phyloP scores from a whole-genome alignment of 768 basidiomycete species.

The Suillus clintonianus region DNA sequence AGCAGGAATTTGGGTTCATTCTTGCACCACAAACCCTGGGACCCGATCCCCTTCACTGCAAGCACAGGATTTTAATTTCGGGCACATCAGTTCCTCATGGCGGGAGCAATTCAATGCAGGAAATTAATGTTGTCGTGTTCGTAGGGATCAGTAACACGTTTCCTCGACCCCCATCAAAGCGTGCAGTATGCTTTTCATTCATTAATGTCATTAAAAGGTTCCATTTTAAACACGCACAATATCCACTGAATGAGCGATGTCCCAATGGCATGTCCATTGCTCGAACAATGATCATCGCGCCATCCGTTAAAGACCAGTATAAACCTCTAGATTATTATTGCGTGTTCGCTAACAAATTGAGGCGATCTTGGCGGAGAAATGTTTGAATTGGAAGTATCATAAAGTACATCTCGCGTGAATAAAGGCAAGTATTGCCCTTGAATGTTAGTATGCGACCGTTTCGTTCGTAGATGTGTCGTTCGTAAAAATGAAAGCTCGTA shows the following conservation, averaged over 20 bases:
- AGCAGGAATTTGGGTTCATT: constrained; percentile 54
- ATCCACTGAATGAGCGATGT: constrained; percentile 35
- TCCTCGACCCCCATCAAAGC: constrained; percentile 79
- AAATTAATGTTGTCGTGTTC: constrained; percentile 59
- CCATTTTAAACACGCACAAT: no score
- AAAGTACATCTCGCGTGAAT: not conserved
- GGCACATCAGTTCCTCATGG: constrained; percentile 58
- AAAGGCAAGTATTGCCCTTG: not conserved
- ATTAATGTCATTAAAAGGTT: constrained; percentile 49
- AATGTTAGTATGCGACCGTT: not conserved
- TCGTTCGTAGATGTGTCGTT: not conserved
- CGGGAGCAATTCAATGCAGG: constrained; percentile 60
- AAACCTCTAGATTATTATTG: no score
- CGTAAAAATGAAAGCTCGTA: not conserved
- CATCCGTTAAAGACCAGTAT: no score
- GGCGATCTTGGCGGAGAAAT: no score
- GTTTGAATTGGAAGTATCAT: no score
- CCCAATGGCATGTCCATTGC: no score
- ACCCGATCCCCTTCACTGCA: constrained; percentile 70
- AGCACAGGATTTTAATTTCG: constrained; percentile 19
- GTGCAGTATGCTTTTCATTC: constrained; percentile 81
- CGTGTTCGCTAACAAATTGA: no score
- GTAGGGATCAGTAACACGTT: constrained; percentile 60
- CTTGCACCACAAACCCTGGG: constrained; percentile 64
- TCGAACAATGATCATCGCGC: no score